These are phyloP conservation scores for Simmondsia chinensis DNA, from an alignment of 148 eudicot genomes.

Conservation along the genomic window DNA sequence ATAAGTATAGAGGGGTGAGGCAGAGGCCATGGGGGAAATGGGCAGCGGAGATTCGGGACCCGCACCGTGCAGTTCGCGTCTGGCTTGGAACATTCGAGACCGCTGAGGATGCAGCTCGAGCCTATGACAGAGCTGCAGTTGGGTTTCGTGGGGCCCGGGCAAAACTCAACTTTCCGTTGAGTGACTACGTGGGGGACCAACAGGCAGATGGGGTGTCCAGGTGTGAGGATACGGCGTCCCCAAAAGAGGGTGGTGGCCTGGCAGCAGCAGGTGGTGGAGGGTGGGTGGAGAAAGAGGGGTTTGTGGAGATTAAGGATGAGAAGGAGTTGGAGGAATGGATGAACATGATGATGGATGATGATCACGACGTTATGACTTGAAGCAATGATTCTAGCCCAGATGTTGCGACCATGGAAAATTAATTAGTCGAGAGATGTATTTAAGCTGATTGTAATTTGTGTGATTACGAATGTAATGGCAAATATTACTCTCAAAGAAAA, in stretches of 20 bases:
- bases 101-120: slow-evolving; percentile 50
- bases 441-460: too few species aligned
- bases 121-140: slow-evolving; percentile 44
- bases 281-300: background rate
- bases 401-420: too few species aligned
- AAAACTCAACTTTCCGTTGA: slow-evolving; percentile 38
- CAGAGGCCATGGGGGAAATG: slow-evolving; percentile 70
- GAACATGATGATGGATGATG: slow-evolving; percentile 20
- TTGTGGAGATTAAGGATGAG: slow-evolving; percentile 11
- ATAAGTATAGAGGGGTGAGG: slow-evolving; percentile 48
- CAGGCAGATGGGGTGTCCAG: background rate
- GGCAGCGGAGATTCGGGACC: slow-evolving; percentile 61
- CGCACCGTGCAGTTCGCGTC: slow-evolving; percentile 25
- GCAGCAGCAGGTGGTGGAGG: slow-evolving; percentile 3
- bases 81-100: slow-evolving; percentile 60
- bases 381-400: too few species aligned
- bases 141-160: slow-evolving; percentile 45
- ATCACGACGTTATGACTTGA: too few species aligned
- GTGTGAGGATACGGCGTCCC: background rate
- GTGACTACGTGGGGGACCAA: slow-evolving; percentile 14
- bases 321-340: slow-evolving; percentile 26
- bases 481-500: too few species aligned
- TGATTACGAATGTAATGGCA: too few species aligned
- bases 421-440: too few species aligned
- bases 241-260: background rate